phyloP scores from a whole-genome alignment of 1,284 basidiomycete species.

The Tylopilus sp. region DNA sequence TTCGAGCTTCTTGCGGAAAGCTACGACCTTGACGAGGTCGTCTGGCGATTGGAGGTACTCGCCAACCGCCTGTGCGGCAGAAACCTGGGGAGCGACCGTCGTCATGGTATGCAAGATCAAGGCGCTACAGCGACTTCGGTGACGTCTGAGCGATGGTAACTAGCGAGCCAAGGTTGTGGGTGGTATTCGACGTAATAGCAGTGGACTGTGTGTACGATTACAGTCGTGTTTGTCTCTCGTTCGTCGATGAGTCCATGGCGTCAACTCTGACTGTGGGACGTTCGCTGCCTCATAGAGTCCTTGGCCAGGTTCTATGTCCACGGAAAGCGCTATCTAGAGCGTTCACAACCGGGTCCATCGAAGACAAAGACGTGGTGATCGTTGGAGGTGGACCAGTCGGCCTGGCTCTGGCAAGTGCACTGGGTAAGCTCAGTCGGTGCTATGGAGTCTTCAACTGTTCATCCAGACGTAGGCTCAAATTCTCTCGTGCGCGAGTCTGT shows the following conservation, averaged over 20 bases:
- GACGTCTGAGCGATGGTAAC: too few species aligned
- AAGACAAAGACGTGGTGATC: slow-evolving; percentile 82
- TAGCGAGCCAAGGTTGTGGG: background rate
- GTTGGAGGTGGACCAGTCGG: slow-evolving; percentile 95
- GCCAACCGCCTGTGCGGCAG: slow-evolving; percentile 77
- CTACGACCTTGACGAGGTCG: slow-evolving; percentile 86
- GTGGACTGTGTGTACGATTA: too few species aligned
- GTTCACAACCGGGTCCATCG: slow-evolving; percentile 22
- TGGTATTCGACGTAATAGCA: background rate
- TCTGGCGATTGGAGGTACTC: slow-evolving; percentile 91
- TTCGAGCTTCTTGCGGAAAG: slow-evolving; percentile 91
- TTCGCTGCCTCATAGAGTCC: slow-evolving; percentile 9
- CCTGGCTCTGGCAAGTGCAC: slow-evolving; percentile 82
- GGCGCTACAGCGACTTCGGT: background rate
- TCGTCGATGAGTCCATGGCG: too few species aligned
- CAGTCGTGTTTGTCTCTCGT: background rate
- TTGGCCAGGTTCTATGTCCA: slow-evolving; percentile 4
- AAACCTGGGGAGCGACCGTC: slow-evolving; percentile 54
- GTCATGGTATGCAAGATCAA: slow-evolving; percentile 16
- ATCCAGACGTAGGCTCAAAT: slow-evolving; percentile 48
- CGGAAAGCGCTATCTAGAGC: slow-evolving; percentile 6
- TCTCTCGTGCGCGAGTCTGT: slow-evolving; percentile 45
- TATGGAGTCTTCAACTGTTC: background rate
- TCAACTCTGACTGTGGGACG: slow-evolving; percentile 1
- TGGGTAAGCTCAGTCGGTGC: slow-evolving; percentile 52